Evolutionary conservation across 768 basidiomycete species (phyloP).

Genomic region (Tylopilus vinaceipallidus): DNA sequence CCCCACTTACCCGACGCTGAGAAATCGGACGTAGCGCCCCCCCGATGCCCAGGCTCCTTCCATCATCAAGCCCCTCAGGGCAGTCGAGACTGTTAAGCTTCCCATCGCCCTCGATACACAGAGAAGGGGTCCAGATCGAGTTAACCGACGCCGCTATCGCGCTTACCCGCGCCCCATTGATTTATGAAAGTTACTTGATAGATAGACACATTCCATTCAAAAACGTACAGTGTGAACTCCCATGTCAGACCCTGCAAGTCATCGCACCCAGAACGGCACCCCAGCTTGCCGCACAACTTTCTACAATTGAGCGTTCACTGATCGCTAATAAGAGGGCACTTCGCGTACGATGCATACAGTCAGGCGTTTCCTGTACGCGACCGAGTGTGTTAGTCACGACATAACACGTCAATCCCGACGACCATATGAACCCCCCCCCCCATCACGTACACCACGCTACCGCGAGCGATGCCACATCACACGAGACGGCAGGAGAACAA

Average conservation of each 20-base stretch:
- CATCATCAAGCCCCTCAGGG: neutral
- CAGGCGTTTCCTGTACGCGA: conserved; percentile 36
- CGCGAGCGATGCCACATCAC: conserved; percentile 16
- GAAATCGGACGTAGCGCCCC: conserved; percentile 1
- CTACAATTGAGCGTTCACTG: conserved; percentile 51
- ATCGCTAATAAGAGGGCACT: conserved; percentile 46
- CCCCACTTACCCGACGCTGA: neutral
- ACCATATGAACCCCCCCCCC: neutral
- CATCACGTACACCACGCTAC: conserved; percentile 7
- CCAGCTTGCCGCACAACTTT: conserved; percentile 51
- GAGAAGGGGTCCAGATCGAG: neutral
- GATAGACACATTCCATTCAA: no score
- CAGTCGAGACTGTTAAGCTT: no score
- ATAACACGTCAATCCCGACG: conserved; percentile 2
- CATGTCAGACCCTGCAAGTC: neutral
- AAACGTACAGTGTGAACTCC: no score
- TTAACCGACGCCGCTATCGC: neutral
- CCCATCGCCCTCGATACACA: no score
- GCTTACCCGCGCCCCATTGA: conserved; percentile 9
- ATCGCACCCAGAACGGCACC: conserved; percentile 18
- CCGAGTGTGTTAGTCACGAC: conserved; percentile 7
- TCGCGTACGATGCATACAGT: conserved; percentile 38
- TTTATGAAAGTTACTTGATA: conserved; percentile 1
- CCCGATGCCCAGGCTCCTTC: neutral
- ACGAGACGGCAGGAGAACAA: conserved; percentile 6